Base-by-base conservation (phyloP, 805 yeast species). In the Candida khao-thaluensis region DNA sequence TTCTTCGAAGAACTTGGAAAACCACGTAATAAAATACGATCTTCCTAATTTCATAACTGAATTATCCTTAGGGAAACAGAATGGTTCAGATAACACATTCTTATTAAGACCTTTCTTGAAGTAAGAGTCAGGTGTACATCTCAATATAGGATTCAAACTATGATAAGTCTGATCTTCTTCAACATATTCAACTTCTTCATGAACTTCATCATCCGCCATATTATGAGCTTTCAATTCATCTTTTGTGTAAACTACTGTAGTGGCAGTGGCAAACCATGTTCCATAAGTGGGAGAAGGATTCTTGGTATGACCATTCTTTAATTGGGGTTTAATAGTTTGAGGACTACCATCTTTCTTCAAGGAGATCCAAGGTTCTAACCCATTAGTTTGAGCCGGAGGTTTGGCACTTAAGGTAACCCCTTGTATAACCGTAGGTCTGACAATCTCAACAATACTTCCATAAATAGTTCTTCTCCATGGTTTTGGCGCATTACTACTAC, bases 101-200 rank as follows among this genome's bases (percentile, higher is more conserved):
- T 79, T 78, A 21, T 79, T 81, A 25, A 68, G 43, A 7, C 90
- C 91, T 54, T 81, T 82, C 49, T 71, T 74, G 52, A 66, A 71
- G 56, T 85, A 88, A 34, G 75, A 62, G 38, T 82, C 82, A 2
- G 96, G 96, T 3, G 89, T 85, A 64, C 96, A 88, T 62, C 96
- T 74, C 53, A 86, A 74, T 35, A 88, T 59, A 0, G 96, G 96
- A 54, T 82, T 85, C 56, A 88, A 67, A 14, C 73, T 64, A 18
- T 79, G 81, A 52, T 85, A 82, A 0, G 85, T 78, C n/a, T 72
- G 71, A 58, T 85, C 95, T 59, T 87, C 95, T 4, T 77, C 81
- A 16, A 75, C 55, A 51, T 57, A 72, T 15, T 60, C 53, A 30
- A 76, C 79, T 49, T 87, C 87, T 40, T 68, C 74, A 51, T 72